phyloP scores from a whole-genome alignment of 305 asterid species.

The Fraxinus albicans region DNA sequence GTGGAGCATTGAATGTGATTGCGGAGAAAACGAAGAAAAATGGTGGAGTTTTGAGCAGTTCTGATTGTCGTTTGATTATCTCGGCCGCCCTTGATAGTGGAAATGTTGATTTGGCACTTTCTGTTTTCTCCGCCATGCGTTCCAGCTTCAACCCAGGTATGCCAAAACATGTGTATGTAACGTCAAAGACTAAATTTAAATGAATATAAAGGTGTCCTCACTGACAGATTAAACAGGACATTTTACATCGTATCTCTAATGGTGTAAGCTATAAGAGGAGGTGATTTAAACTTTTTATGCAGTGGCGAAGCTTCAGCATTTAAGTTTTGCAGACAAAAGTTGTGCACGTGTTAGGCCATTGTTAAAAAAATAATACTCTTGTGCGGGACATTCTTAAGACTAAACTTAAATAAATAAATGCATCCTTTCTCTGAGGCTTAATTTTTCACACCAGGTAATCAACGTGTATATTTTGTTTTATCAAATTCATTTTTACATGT shows the following conservation, averaged over 20 bases:
- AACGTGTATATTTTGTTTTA: not conserved
- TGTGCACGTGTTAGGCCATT: not conserved
- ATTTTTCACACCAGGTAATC: not conserved
- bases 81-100: slow-evolving; percentile 76
- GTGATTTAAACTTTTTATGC: not conserved
- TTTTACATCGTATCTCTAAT: not conserved
- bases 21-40: slow-evolving; percentile 35
- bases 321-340: not conserved
- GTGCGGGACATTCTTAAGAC: not conserved
- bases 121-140: slow-evolving; percentile 84
- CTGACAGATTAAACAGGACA: not conserved
- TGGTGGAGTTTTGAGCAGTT: slow-evolving; percentile 49
- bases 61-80: slow-evolving; percentile 66
- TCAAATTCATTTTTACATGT: not conserved
- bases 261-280: not conserved
- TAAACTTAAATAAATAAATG: not conserved
- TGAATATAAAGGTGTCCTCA: not conserved
- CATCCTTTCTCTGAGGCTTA: not conserved
- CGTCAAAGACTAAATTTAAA: not conserved
- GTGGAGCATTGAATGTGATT: slow-evolving; percentile 46
- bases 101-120: slow-evolving; percentile 83
- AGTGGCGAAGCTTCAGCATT: not conserved
- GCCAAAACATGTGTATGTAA: not conserved
- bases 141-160: slow-evolving; percentile 65
- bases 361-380: not conserved